Evolutionary conservation across 768 basidiomycete species (phyloP), one percentile per base, ranked within the genome.

Genomic region (Plicaturopsis crispa): DNA sequence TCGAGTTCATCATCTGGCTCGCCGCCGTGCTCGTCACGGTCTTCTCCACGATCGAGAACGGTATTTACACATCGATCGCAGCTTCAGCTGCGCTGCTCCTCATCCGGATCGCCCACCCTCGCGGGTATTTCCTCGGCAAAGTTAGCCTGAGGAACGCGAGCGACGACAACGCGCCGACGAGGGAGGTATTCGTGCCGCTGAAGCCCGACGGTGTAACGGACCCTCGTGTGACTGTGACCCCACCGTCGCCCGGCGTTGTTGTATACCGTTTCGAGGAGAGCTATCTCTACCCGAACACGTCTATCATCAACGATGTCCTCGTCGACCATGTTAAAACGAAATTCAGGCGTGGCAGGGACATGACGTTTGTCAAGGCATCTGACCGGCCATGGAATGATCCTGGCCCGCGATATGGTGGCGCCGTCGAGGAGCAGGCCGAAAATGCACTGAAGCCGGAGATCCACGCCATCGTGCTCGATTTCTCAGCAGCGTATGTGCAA

Each of bases 301-400:
- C 77, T 7, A 52, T 71, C 18, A 50, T 78, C 53, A 91, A 91
- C 56, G 74, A 77, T 28, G 65, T 69, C 2, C 62, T 99, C 17
- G 84, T 92, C 17, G 82, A 84, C 48, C 69, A 90, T 48, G 87
- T 96, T 46, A 91, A 84, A 61, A 63, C 61, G 39, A 69, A 80
- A 49, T 89, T 83, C 51, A 72, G 78, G 22, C 75, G 85, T 36
- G 91, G 88, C 16, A 74, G 70, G 50, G 85, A 93, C 56, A 68
- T 84, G 58, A 68, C 70, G 37, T 51, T 60, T n/a, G 65, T 88
- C 44, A 72, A 61, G 40, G 60, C 76, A 32, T 67, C 72, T 44
- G 90, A 94, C 55, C 77, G 92, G 31, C 74, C 88, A 10, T 99
- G 94, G 94, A 99, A 99, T 54, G 92, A 96, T 49, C 80, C 87